Base-by-base conservation (phyloP, 768 basidiomycete species). In the Mycena galopus region DNA sequence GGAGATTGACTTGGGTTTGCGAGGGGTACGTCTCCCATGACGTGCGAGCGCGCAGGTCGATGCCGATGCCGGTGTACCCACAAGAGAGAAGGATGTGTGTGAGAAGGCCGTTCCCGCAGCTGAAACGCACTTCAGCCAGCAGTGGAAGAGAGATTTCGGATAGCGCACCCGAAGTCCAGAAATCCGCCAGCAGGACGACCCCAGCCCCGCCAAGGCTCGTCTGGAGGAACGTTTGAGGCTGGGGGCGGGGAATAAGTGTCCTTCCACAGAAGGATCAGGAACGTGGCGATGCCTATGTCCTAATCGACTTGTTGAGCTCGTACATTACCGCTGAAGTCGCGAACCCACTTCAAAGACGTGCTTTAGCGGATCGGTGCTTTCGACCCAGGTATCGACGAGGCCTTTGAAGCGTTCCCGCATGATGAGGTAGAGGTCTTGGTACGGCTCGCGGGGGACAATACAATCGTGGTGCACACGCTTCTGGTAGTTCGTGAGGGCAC, bases 251-350 rank as follows among this genome's bases (percentile, higher is more conserved):
- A 77, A 77, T 90, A 97, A 17, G 90, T 91, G 39, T 89, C 85
- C 76, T 93, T 95, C 97, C 97, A 98, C 4, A 98, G 83, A 0
- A 97, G 87, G 82, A 98, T 95, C 30, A 99, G 85, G 80, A 94
- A 98, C 2, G 96, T 95, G 3, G 96, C 96, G 51, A 99, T 97
- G 19, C 95, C 95, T 39, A 98, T 95, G 79, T 99, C 97, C 94
- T 97, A 76, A 35, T 56, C 19, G 47, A 37, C 9, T 37, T 27
- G 16, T 71, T 59, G 39, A 11, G 42, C 17, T 25, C 25, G 50
- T 12, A 17, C 37, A 32, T 32, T 27, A 25, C 33, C 27, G 23
- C n/a, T 21, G 23, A 51, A 39, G 64, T 2, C 33, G n/a, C 23
- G 25, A n/a, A 74, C 84, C 72, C 67, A 92, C 94, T 89, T 97